Evolutionary conservation across 2,329 filamentous ascomycete genomes (phyloP).

Genomic region (Escovopsis sp.): DNA sequence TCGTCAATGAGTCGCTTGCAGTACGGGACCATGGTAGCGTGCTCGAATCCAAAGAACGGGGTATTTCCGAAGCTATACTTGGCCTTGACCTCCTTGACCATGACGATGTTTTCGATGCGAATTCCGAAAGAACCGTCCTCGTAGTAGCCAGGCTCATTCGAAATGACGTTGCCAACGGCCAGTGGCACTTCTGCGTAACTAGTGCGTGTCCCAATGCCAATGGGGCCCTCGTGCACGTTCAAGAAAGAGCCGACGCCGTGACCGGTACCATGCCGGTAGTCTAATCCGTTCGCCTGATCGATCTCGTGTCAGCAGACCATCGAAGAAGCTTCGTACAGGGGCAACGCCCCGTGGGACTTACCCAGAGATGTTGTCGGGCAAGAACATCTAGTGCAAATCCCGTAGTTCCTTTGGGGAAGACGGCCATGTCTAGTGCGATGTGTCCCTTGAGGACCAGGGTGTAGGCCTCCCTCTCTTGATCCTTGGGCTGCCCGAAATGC

Average conservation of each 20-base stretch:
- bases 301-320: slow-evolving; percentile 8
- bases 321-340: not conserved
- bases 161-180: slow-evolving; percentile 84
- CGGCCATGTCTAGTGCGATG: slow-evolving; percentile 69
- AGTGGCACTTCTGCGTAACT: slow-evolving; percentile 86
- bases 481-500: slow-evolving; percentile 75
- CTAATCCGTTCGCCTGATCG: slow-evolving; percentile 50
- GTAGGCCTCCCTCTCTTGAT: slow-evolving; percentile 75
- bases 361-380: slow-evolving; percentile 86
- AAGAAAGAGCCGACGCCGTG: slow-evolving; percentile 91
- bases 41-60: slow-evolving; percentile 86
- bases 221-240: slow-evolving; percentile 94
- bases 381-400: slow-evolving; percentile 82
- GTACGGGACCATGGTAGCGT: slow-evolving; percentile 93
- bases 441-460: slow-evolving; percentile 91
- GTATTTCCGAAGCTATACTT: slow-evolving; percentile 83
- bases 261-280: slow-evolving; percentile 92
- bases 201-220: slow-evolving; percentile 84
- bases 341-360: slow-evolving; percentile 24
- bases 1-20: slow-evolving; percentile 77
- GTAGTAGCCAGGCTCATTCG: slow-evolving; percentile 93
- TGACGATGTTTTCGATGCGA: slow-evolving; percentile 88
- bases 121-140: slow-evolving; percentile 92
- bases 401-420: slow-evolving; percentile 90
- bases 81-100: slow-evolving; percentile 80